These are phyloP conservation scores for Oligophagozyma castellii DNA, from an alignment of 1,139 yeast species.

Conservation along the genomic window DNA sequence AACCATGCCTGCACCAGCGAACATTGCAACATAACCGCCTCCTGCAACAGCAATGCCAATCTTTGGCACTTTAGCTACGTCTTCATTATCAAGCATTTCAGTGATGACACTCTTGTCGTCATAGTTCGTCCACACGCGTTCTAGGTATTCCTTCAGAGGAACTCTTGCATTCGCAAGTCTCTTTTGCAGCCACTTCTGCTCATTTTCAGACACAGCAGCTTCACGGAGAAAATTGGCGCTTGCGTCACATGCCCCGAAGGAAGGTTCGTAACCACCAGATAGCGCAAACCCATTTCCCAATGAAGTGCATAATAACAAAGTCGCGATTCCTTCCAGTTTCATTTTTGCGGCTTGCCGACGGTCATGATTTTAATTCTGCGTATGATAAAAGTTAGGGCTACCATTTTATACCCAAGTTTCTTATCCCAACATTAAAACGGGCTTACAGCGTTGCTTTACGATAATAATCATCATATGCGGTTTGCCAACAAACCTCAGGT, in stretches of 20 bases:
- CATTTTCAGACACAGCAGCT: constrained; percentile 18
- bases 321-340: too few species aligned
- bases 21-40: constrained; percentile 88
- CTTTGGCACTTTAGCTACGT: constrained; percentile 10
- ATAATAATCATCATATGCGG: too few species aligned
- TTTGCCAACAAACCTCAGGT: too few species aligned
- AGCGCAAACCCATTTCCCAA: too few species aligned
- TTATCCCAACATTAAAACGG: too few species aligned
- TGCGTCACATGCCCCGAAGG: constrained; percentile 42
- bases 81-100: constrained; percentile 24
- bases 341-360: too few species aligned
- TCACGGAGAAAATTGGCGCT: constrained; percentile 27
- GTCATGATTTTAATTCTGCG: too few species aligned
- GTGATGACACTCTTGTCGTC: constrained; percentile 29
- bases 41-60: constrained; percentile 76
- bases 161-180: constrained; percentile 42
- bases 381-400: too few species aligned
- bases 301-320: too few species aligned
- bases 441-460: too few species aligned
- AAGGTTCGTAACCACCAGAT: too few species aligned
- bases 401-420: too few species aligned
- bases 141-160: constrained; percentile 42
- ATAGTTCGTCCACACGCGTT: constrained; percentile 38
- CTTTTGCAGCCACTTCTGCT: constrained; percentile 25
- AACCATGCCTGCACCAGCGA: constrained; percentile 71